These are phyloP conservation scores for Scalesia atractyloides DNA, from an alignment of 129 eudicot species.

Conservation along the genomic window DNA sequence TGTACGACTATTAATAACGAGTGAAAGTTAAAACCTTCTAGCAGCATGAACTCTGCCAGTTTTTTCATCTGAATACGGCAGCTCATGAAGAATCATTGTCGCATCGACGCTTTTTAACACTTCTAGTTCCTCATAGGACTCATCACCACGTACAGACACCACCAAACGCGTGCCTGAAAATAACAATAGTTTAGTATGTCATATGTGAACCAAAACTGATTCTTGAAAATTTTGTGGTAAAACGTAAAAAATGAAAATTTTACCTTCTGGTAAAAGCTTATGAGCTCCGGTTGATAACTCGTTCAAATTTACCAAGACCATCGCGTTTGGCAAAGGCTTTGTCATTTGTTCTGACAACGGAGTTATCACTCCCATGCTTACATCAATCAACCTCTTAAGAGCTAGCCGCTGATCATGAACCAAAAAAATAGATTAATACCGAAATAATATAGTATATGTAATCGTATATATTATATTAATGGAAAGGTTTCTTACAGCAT, in stretches of 20 bases:
- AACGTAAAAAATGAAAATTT: neutral
- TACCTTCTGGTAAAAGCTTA: constrained; percentile 94
- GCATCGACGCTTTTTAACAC: constrained; percentile 67
- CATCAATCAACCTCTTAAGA: constrained; percentile 85
- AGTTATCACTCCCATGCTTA: constrained; percentile 92
- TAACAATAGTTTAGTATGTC: neutral
- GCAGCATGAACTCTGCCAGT: constrained; percentile 95
- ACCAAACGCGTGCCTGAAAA: constrained; percentile 82
- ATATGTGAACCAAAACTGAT: constrained; percentile 23
- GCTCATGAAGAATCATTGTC: constrained; percentile 80
- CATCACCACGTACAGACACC: constrained; percentile 90
- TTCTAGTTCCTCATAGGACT: constrained; percentile 72
- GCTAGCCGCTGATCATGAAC: constrained; percentile 70
- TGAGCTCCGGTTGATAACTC: constrained; percentile 78
- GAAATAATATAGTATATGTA: neutral
- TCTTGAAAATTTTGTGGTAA: neutral
- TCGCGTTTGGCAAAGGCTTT: constrained; percentile 84
- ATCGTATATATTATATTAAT: neutral
- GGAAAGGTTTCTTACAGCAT: constrained; percentile 61
- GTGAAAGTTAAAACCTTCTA: constrained; percentile 56
- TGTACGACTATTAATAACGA: neutral
- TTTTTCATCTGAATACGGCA: constrained; percentile 75
- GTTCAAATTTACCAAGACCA: constrained; percentile 73
- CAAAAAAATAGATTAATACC: constrained; percentile 3
- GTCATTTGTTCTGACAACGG: constrained; percentile 90